These are phyloP conservation scores for Phaeosphaeriaceae sp. DNA, from an alignment of 2,329 filamentous ascomycete genomes.

Conservation along the genomic window DNA sequence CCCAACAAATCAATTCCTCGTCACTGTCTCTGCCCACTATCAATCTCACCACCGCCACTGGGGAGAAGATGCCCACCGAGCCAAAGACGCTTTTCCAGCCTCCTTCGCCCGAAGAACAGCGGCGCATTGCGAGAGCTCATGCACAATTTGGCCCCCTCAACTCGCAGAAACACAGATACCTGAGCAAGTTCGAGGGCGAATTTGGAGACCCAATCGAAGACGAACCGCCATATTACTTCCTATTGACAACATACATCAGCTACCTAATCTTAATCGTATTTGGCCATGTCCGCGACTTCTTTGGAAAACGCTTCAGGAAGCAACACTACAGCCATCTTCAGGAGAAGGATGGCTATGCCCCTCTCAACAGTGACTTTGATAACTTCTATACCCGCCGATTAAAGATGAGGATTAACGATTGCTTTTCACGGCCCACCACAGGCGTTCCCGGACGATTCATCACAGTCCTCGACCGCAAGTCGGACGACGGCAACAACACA, in stretches of 20 bases:
- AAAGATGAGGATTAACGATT: slow-evolving; percentile 95
- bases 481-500: slow-evolving; percentile 87
- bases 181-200: slow-evolving; percentile 83
- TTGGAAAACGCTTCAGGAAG: slow-evolving; percentile 92
- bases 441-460: slow-evolving; percentile 95
- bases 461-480: slow-evolving; percentile 87
- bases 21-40: slow-evolving; percentile 86
- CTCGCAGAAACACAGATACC: slow-evolving; percentile 82
- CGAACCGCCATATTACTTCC: slow-evolving; percentile 94
- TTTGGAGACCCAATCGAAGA: slow-evolving; percentile 88
- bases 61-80: slow-evolving; percentile 76
- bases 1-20: slow-evolving; percentile 71
- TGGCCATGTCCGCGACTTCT: slow-evolving; percentile 95
- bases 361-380: slow-evolving; percentile 97
- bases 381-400: slow-evolving; percentile 95
- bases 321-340: slow-evolving; percentile 86
- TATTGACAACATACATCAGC: slow-evolving; percentile 97
- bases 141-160: slow-evolving; percentile 90
- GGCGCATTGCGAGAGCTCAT: slow-evolving; percentile 76
- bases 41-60: slow-evolving; percentile 84
- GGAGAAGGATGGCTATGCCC: slow-evolving; percentile 86
- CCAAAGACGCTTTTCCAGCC: slow-evolving; percentile 85
- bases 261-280: slow-evolving; percentile 96
- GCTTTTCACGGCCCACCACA: slow-evolving; percentile 89
- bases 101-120: slow-evolving; percentile 81